Evolutionary conservation across 169 alveolate genomes (phyloP), one percentile per base, ranked within the genome.

Genomic region (Plasmodium gaboni): DNA sequence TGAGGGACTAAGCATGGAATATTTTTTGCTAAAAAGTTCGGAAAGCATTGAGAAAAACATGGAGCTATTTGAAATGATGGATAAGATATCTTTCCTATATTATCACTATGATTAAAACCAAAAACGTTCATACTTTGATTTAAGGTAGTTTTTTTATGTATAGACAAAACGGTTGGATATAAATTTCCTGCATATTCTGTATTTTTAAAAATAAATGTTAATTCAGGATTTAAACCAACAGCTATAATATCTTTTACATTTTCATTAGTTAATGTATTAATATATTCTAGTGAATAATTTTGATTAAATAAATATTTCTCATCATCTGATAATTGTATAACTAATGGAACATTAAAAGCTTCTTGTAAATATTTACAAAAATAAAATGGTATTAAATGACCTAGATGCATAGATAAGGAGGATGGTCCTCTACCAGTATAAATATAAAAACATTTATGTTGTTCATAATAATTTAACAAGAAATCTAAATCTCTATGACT

Each of bases 391-490:
- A 99, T 98, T 88, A 98, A 94, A 91, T 99, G 99, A 0, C 99
- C 99, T 71, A 98, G 88, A 88, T 98, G 99, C 92, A 98, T 94
- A 6, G 99, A 95, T n/a, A 97, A 99, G n/a, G 99, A 95, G 26
- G 99, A 97, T 2, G 99, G 99, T 17, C 99, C 99, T 74, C 99
- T 93, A 15, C 99, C 99, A 1, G 99, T 98, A 93, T 98, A 98
- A 57, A 98, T 90, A 93, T 97, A 98, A 94, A 99, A 98, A 12
- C 97, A 97, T 64, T 92, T 95, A 8, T 99, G 98, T 85, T 96
- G 92, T 93, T 97, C 99, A 88, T 96, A 96, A 51, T 96, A 93
- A 78, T 97, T 97, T 59, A 98, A 96, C 42, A 98, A 94, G 53
- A 94, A 80, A 74, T 98, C 99, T 57, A 99, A 93, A 68, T 98